A percentile compares a stretch with the other conserved stretches of the same genome.
Evolutionary conservation across 2,329 filamentous ascomycete species (phyloP).

Genomic region (Tricladium varicosporioides): DNA sequence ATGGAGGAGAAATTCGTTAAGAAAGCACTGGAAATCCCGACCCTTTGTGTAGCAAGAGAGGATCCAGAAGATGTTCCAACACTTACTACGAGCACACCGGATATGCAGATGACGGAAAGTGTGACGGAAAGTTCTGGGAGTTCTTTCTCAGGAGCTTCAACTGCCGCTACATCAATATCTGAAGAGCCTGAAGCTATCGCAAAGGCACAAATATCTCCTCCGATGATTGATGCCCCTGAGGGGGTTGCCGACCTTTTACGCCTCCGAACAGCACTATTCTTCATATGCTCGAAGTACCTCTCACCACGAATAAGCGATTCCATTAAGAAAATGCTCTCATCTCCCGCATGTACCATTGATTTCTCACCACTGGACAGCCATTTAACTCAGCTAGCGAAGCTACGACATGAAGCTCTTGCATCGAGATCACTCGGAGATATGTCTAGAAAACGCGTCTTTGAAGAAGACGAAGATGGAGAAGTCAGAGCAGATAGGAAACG

Average conservation of each 20-base stretch:
- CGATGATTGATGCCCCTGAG: constrained; percentile 32
- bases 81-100: constrained; percentile 33
- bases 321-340: constrained; percentile 38
- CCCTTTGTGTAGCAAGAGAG: constrained; percentile 65
- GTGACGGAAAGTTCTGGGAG: constrained; percentile 35
- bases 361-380: constrained; percentile 73
- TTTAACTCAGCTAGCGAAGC: constrained; percentile 59
- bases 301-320: constrained; percentile 37
- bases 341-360: constrained; percentile 46
- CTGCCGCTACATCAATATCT: constrained; percentile 36
- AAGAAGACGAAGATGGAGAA: constrained; percentile 59
- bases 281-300: constrained; percentile 49
- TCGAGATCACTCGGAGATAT: constrained; percentile 68
- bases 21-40: constrained; percentile 71
- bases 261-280: constrained; percentile 47
- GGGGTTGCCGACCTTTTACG: constrained; percentile 43
- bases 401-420: constrained; percentile 70
- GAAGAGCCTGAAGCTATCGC: constrained; percentile 20
- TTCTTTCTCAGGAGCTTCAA: constrained; percentile 39
- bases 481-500: constrained; percentile 74
- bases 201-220: constrained; percentile 20
- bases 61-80: constrained; percentile 36
- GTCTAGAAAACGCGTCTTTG: constrained; percentile 68
- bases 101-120: constrained; percentile 31
- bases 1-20: constrained; percentile 84